Evolutionary conservation across 192 early-diverging fungal genomes (phyloP), one percentile per base, ranked within the genome.

Genomic region (Entomortierella parvispora): DNA sequence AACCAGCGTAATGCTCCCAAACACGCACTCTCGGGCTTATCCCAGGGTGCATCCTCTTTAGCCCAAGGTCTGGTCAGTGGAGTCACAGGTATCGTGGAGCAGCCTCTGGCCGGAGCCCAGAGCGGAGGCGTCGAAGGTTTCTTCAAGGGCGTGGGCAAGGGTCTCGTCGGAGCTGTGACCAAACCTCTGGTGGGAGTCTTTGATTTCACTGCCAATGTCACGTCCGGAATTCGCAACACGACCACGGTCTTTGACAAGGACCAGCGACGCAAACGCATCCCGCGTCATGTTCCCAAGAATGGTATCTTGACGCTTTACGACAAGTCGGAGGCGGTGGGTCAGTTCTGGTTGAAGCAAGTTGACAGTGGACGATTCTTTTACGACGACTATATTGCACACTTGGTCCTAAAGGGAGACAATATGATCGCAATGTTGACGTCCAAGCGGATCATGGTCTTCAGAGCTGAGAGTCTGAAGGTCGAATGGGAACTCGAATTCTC

Each of bases 131-230:
- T 96, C 0, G 91, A 91, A 22, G 98, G 98, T 0, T 97, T 99
- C 76, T 91, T 98, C 79, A 94, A 92, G 68, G 98, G 98, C 32
- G 85, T 99, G 0, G 97, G 96, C 28, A 96, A 94, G 74, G 98
- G 97, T 0, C 68, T 97, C 18, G 92, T 98, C 3, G 98, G 98
- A 7, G 91, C 89, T 6, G 93, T 98, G 3, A 96, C 96, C 14
- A 99, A 99, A 76, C 98, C 98, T 2, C 85, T 96, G 11, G 93
- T 97, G 6, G 98, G 98, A 18, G 92, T 98, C 25, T 91, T 98
- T 79, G 98, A 99, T 65, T 85, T 98, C 31, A 94, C 96, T 0
- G 94, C 93, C 7, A 96, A 96, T 80, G 95, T 99, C 4, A 92
- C 93, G 31, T 71, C 72, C 71, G 90, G 93, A 37, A 97, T 99